A percentile compares a stretch with the other conserved stretches of the same genome.
These are phyloP conservation scores for Bauhinia variegata DNA, from an alignment of 306 rosid species.

Conservation along the genomic window DNA sequence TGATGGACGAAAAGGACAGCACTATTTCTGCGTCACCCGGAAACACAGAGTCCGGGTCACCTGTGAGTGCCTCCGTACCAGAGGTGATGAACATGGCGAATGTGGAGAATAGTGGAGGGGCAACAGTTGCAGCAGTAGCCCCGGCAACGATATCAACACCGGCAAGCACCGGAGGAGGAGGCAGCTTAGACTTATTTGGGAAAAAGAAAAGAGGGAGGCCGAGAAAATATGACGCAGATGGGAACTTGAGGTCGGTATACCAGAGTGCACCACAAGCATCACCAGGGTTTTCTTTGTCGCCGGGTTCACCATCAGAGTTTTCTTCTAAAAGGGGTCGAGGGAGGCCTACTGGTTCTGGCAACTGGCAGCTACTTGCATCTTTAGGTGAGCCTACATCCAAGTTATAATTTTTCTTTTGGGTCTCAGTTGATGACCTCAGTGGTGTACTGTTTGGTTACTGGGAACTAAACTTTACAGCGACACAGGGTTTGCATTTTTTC, in stretches of 20 bases:
- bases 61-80: conserved; percentile 37
- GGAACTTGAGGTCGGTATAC: conserved; percentile 53
- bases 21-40: conserved; percentile 44
- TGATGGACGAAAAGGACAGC: conserved; percentile 62
- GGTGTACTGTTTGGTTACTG: conserved; percentile 25
- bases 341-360: conserved; percentile 56
- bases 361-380: conserved; percentile 66
- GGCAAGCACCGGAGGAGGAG: conserved; percentile 17
- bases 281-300: conserved; percentile 61
- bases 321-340: conserved; percentile 66
- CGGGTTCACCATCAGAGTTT: conserved; percentile 46
- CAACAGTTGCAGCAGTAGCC: not conserved
- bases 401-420: not conserved
- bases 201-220: conserved; percentile 89
- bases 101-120: conserved; percentile 10
- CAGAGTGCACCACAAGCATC: conserved; percentile 32
- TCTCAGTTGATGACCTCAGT: conserved; percentile 23
- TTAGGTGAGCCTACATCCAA: conserved; percentile 57
- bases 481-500: not conserved
- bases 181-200: conserved; percentile 54
- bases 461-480: conserved; percentile 1
- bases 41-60: conserved; percentile 45
- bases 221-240: conserved; percentile 76
- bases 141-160: not conserved
- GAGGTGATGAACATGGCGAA: conserved; percentile 28